Evolutionary conservation across 202 grass and related monocot species (phyloP), one percentile per base, ranked within the genome.

Genomic region (Saccharum hybrid): DNA sequence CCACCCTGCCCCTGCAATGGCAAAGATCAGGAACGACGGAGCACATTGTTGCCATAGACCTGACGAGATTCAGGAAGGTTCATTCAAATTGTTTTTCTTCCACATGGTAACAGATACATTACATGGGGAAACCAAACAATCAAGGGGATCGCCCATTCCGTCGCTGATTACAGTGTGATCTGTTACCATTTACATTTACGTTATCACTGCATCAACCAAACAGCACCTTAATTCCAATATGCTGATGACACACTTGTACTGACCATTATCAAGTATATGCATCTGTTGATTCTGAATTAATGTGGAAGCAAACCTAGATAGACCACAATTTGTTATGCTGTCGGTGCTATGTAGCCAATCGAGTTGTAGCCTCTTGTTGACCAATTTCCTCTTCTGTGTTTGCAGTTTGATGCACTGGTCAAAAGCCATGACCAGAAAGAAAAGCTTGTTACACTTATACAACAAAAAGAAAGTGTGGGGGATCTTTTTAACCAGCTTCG

Each of bases 401-500:
- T 89, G 67, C 88, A 98, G 95, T 94, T 93, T 87, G 87, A 98
- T 78, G 92, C 92, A 78, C 57, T 98, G 30, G 86, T 94, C n/a
- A 67, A 78, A 88, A 93, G 95, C 72, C 84, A 86, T 76, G 77
- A 38, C 74, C 76, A 86, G 38, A 98, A 91, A 88, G 90, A 88
- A 90, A 78, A 84, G 84, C 83, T 98, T 63, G 57, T 98, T 56
- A 81, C 90, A 57, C 90, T 98, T 86, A 91, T 98, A 88, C 78
- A 94, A 88, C 95, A 98, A 82, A 98, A 98, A 39, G 92, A 98
- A 91, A 76, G 85, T 78, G 95, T 94, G 46, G 95, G 95, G 74
- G 92, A 93, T 84, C 88, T 98, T 83, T 98, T 98, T 77, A 94
- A 98, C 84, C 95, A 98, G 84, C 82, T 98, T 64, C 90, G 92